Conservation (phyloP, 306 rosid species). For the Sicyos edulis region DNA sequence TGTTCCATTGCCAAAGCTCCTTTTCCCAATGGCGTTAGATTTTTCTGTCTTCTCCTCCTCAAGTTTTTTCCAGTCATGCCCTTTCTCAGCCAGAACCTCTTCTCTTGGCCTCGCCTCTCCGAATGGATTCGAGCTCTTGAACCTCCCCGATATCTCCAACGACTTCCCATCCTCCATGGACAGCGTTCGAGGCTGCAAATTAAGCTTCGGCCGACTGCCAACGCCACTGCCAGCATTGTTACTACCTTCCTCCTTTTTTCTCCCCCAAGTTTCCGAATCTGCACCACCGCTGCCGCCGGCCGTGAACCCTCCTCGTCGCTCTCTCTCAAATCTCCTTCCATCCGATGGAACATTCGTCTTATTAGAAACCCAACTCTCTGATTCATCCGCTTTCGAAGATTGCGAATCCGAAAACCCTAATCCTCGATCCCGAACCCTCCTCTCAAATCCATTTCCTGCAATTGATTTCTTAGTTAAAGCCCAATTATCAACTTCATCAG, state of each 20-base stretch:
- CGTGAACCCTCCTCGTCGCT: conserved; percentile 26
- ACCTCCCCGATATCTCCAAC: conserved; percentile 29
- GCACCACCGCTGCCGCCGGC: conserved; percentile 32
- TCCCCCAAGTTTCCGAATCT: conserved; percentile 43
- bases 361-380: conserved; percentile 69
- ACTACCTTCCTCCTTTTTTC: conserved; percentile 33
- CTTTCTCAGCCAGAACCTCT: conserved; percentile 88
- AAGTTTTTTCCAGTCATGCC: conserved; percentile 85
- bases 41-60: conserved; percentile 51
- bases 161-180: conserved; percentile 23
- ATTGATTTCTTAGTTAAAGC: conserved; percentile 57
- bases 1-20: conserved; percentile 44
- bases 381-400: conserved; percentile 71
- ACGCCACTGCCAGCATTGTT: neutral
- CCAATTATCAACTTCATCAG: conserved; percentile 85
- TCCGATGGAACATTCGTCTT: conserved; percentile 53
- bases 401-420: conserved; percentile 60
- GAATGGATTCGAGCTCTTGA: conserved; percentile 58
- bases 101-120: conserved; percentile 94
- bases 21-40: conserved; percentile 38
- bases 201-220: conserved; percentile 58
- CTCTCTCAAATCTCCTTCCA: conserved; percentile 64
- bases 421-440: conserved; percentile 62
- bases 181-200: conserved; percentile 59
- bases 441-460: conserved; percentile 43